These are phyloP conservation scores for Macrolepiota dolichaula DNA, from an alignment of 768 basidiomycete genomes.

Conservation along the genomic window DNA sequence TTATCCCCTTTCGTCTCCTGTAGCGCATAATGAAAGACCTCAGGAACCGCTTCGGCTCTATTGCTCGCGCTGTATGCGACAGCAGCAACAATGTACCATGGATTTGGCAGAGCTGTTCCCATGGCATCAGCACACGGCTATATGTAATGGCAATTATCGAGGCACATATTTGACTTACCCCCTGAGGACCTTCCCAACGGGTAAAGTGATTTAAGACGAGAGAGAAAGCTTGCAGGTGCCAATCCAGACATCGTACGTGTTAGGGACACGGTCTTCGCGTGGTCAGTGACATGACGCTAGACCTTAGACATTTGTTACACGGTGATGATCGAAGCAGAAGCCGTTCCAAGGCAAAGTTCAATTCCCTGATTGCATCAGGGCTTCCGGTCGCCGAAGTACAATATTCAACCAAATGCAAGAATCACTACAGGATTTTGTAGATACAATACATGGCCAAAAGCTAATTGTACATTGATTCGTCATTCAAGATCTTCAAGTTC, in stretches of 20 bases:
- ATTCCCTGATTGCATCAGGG: not conserved
- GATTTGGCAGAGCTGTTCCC: slow-evolving; percentile 30
- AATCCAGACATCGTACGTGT: not conserved
- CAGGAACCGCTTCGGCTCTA: slow-evolving; percentile 52
- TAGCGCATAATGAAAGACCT: slow-evolving; percentile 49
- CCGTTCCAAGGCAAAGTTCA: not conserved
- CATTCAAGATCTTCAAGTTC: slow-evolving; percentile 2
- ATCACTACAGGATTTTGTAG: not conserved
- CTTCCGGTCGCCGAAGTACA: not conserved
- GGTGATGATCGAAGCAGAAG: not conserved
- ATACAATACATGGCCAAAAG: not conserved
- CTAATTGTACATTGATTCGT: not conserved
- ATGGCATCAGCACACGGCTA: not conserved
- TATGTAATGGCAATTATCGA: not conserved
- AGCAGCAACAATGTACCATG: slow-evolving; percentile 60
- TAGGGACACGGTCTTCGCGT: not conserved
- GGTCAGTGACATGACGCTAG: not conserved
- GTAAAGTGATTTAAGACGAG: not conserved
- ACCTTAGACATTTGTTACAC: too few relatives aligned
- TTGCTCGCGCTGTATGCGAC: slow-evolving; percentile 60
- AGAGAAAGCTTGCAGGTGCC: slow-evolving; percentile 15
- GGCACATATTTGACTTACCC: not conserved
- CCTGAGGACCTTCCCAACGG: not conserved
- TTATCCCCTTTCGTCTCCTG: slow-evolving; percentile 34
- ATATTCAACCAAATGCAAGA: not conserved